Percentiles rank a stretch among this genome's conserved stretches.
Conservation (phyloP, 2,329 filamentous ascomycete genomes). For the Thelonectria blattea region DNA sequence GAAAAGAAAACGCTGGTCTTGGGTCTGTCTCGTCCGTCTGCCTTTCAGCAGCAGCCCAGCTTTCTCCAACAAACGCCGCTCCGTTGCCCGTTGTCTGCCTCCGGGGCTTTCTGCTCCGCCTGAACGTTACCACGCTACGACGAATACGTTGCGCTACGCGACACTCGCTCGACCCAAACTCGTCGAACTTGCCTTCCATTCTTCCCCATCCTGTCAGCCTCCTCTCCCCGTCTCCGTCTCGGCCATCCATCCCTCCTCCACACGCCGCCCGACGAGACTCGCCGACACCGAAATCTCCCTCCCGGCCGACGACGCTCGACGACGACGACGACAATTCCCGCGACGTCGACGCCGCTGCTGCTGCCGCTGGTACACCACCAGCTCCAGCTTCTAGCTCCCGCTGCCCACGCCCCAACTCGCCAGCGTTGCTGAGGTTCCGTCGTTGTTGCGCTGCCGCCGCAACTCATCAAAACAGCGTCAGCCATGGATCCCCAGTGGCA, state of each 20-base stretch:
- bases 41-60: not conserved
- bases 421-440: constrained; percentile 24
- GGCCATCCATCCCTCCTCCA: constrained; percentile 24
- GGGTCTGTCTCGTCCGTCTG: too few relatives aligned
- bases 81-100: constrained; percentile 8
- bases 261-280: not conserved
- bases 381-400: constrained; percentile 29
- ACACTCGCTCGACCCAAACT: constrained; percentile 25
- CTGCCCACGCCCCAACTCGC: constrained; percentile 17
- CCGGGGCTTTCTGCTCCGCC: constrained; percentile 10
- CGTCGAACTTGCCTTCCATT: constrained; percentile 31
- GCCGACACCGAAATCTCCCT: constrained; percentile 16
- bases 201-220: constrained; percentile 27
- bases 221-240: constrained; percentile 21
- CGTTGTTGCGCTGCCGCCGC: constrained; percentile 21
- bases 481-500: constrained; percentile 67
- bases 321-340: constrained; percentile 14
- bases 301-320: constrained; percentile 29
- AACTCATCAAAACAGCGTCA: constrained; percentile 31
- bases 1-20: not conserved
- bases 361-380: constrained; percentile 17
- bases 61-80: not conserved
- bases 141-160: constrained; percentile 15
- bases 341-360: constrained; percentile 18
- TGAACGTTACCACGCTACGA: constrained; percentile 9